These are phyloP conservation scores for Wallemia mellicola DNA, from an alignment of 1,284 basidiomycete genomes.

Conservation along the genomic window DNA sequence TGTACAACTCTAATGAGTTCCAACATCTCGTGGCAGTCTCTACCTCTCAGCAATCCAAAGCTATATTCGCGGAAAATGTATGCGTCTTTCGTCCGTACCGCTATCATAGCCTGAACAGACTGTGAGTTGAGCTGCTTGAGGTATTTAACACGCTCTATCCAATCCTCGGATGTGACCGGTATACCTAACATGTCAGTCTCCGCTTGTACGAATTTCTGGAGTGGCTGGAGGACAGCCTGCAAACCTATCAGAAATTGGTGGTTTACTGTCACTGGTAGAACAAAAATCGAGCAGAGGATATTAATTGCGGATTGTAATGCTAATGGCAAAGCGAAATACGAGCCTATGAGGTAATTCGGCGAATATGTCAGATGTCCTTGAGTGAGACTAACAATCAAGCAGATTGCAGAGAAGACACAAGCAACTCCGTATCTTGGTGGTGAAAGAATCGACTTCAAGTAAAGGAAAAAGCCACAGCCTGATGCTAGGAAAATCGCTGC, in stretches of 20 bases:
- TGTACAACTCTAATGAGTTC: background rate
- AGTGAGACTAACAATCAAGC: background rate
- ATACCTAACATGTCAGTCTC: background rate
- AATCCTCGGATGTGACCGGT: background rate
- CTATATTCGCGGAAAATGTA: background rate
- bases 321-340: background rate
- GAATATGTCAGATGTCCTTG: background rate
- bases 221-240: background rate
- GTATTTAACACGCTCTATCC: background rate
- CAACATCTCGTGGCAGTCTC: background rate
- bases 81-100: background rate
- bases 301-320: slow-evolving; percentile 1
- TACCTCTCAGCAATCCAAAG: background rate
- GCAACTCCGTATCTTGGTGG: background rate
- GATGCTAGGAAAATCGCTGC: background rate
- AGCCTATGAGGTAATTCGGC: background rate
- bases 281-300: background rate
- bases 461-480: background rate
- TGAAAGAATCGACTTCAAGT: background rate
- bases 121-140: background rate
- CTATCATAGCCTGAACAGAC: background rate
- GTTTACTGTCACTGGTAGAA: background rate
- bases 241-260: background rate
- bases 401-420: background rate
- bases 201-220: background rate